Conservation (phyloP, 768 basidiomycete genomes). For the Boletus reticulatus region DNA sequence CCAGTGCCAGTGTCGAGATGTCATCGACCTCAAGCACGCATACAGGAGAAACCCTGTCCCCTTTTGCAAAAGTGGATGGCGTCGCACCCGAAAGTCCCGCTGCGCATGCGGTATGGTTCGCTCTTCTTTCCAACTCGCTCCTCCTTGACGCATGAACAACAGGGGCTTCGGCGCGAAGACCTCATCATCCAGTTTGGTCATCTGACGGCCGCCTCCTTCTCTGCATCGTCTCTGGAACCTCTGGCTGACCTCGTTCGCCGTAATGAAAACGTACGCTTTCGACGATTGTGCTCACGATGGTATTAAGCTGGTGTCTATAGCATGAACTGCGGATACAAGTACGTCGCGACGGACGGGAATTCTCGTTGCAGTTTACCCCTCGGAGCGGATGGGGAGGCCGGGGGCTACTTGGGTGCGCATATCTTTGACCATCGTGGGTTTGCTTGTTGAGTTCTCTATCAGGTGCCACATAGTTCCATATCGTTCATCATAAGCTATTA, state of each 20-base stretch:
- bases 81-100: constrained; percentile 85
- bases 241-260: constrained; percentile 71
- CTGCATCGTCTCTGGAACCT: constrained; percentile 56
- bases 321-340: constrained; percentile 57
- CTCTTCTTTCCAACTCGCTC: not conserved
- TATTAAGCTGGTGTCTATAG: constrained; percentile 35
- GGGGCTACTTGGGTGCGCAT: constrained; percentile 73
- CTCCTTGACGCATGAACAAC: not conserved
- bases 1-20: constrained; percentile 15
- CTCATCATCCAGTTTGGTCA: constrained; percentile 72
- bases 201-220: constrained; percentile 53
- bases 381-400: constrained; percentile 83
- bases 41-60: constrained; percentile 23
- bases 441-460: not conserved
- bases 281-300: not conserved
- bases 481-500: constrained; percentile 12
- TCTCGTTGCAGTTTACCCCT: constrained; percentile 61
- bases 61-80: constrained; percentile 81
- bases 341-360: constrained; percentile 44
- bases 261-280: constrained; percentile 69
- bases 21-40: constrained; percentile 21
- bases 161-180: constrained; percentile 73
- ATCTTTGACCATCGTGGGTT: not conserved
- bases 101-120: constrained; percentile 65
- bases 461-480: constrained; percentile 67